These are phyloP conservation scores for Picochlorum sp. DNA, from an alignment of 139 green algal species.

Conservation along the genomic window DNA sequence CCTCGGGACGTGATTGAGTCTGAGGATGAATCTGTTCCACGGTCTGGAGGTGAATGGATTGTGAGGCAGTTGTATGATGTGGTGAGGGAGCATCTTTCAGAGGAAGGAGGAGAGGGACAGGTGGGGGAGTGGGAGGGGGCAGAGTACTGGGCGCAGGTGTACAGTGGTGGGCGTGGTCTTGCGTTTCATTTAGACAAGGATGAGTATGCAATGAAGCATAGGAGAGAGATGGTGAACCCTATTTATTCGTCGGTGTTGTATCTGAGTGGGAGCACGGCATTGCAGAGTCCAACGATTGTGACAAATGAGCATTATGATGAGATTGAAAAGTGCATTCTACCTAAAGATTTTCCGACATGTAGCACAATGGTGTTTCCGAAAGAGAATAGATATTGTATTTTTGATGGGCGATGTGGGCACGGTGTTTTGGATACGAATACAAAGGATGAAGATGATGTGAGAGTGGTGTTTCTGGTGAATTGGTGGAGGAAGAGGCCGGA, in stretches of 20 bases:
- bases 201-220: slow-evolving; percentile 35
- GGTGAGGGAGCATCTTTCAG: background rate
- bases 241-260: slow-evolving; percentile 54
- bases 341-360: slow-evolving; percentile 27
- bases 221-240: slow-evolving; percentile 39
- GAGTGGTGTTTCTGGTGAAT: slow-evolving; percentile 55
- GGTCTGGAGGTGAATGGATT: background rate
- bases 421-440: slow-evolving; percentile 46
- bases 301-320: slow-evolving; percentile 46
- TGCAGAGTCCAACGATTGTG: slow-evolving; percentile 55
- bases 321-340: background rate
- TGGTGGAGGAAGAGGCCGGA: slow-evolving; percentile 43
- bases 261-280: background rate
- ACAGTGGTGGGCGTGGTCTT: slow-evolving; percentile 48
- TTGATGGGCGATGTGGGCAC: slow-evolving; percentile 52
- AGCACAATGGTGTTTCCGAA: slow-evolving; percentile 40
- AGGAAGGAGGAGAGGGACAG: background rate
- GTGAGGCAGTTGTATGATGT: background rate
- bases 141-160: slow-evolving; percentile 61
- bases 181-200: slow-evolving; percentile 72
- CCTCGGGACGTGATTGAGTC: background rate
- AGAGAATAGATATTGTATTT: slow-evolving; percentile 39
- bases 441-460: background rate
- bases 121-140: slow-evolving; percentile 25
- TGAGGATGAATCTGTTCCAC: background rate